A percentile compares a stretch with the other conserved stretches of the same genome.
Conservation (phyloP, 2,329 filamentous ascomycete species). For the Malbranchea cinnamomea region DNA sequence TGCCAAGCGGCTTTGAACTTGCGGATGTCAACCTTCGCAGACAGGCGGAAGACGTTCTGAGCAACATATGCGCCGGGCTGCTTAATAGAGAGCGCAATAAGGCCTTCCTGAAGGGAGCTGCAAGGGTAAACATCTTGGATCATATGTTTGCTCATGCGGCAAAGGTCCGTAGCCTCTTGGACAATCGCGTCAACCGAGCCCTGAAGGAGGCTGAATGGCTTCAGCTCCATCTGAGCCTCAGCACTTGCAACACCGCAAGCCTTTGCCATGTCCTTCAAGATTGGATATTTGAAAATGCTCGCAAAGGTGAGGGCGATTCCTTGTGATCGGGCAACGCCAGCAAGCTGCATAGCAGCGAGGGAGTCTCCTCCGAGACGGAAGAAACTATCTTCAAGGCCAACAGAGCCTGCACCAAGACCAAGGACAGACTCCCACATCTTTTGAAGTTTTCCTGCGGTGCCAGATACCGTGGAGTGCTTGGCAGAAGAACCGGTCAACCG, state of each 20-base stretch:
- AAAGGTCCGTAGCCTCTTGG: constrained; percentile 16
- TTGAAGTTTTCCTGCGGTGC: constrained; percentile 7
- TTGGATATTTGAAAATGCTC: constrained; percentile 18
- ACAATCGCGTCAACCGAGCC: constrained; percentile 4
- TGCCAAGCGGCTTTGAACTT: constrained; percentile 35
- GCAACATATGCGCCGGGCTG: constrained; percentile 35
- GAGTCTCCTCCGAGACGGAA: constrained; percentile 13
- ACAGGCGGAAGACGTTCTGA: constrained; percentile 29
- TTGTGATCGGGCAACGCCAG: constrained; percentile 9
- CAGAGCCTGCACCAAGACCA: constrained; percentile 5
- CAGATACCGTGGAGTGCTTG: constrained; percentile 4
- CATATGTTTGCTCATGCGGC: constrained; percentile 15
- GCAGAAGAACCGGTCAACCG: constrained; percentile 5
- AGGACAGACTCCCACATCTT: constrained; percentile 8
- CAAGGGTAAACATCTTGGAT: constrained; percentile 30
- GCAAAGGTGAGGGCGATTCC: constrained; percentile 12
- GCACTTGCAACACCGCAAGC: constrained; percentile 4
- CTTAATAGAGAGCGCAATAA: constrained; percentile 34
- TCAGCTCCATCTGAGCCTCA: constrained; percentile 1
- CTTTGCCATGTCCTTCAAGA: constrained; percentile 20
- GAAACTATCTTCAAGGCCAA: constrained; percentile 10
- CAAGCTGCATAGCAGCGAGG: constrained; percentile 14
- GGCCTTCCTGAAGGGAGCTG: constrained; percentile 30
- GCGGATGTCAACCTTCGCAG: constrained; percentile 22
- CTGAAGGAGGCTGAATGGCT: constrained; percentile 11